Base-by-base conservation (phyloP, 2,329 filamentous ascomycete species). In the Coleophoma eucalyptorum region DNA sequence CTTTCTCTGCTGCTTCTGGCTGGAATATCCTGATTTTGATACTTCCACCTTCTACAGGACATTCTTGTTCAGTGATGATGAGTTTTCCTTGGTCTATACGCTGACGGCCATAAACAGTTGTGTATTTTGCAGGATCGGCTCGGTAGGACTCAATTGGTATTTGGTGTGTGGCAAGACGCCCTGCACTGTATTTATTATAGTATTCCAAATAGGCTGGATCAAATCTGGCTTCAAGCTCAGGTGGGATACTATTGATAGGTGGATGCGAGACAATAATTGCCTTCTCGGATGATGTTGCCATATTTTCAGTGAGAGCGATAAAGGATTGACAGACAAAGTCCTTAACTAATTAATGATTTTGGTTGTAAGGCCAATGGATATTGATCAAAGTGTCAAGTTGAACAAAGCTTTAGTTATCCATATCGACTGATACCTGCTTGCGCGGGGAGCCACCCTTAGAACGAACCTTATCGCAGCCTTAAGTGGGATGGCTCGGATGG, bases 1-100 rank as follows among this genome's bases (percentile, higher is more conserved):
- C 31, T 50, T 53, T 32, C 57, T 58, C 3, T 57, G 57, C 55
- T 4, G 62, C 53, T 8, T 60, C 59, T 11, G 67, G 67, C 48
- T 72, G 65, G 42, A 72, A 72, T 32, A 73, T 69, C 3, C 70
- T 65, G 33, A 73, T 56, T 2, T 58, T 66, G 50, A 73, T 72
- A 44, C 69, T 65, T 15, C 68, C 69, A 8, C 60, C 68, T 18
- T 68, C 55, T 7, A 72, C 69, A 7, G 67, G 65, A 46, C 68
- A 69, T 56, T 64, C 66, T 56, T 71, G 65, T 41, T 72, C 67
- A 3, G 66, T 69, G 52, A 71, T 72, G 34, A 63, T 62, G 44
- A 66, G 66, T 48, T 70, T 53, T 51, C 70, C 65, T 21, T 67
- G 67, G 3, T 50, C 46, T 6, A 66, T 67, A 11, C 46, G 46